phyloP scores from a whole-genome alignment of 805 yeast species.

The Starmerella etchellsii region DNA sequence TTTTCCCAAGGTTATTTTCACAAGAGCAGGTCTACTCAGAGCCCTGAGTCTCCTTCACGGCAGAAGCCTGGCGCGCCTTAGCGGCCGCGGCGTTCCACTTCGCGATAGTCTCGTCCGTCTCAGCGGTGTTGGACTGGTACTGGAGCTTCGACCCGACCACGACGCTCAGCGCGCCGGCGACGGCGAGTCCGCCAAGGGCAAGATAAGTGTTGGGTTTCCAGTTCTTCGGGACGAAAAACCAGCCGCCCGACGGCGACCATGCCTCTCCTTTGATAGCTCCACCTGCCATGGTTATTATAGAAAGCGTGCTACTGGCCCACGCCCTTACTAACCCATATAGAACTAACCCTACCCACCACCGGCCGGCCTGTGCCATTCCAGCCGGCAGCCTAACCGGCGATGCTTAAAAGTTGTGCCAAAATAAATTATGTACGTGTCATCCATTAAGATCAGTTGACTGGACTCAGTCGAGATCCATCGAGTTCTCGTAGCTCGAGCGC shows the following conservation, averaged over 20 bases:
- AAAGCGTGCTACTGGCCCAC: background rate
- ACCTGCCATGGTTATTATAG: conserved; percentile 18
- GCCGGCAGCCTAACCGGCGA: too few species aligned
- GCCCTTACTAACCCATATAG: background rate
- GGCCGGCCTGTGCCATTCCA: too few species aligned
- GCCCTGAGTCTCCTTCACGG: conserved; percentile 19
- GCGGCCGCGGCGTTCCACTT: conserved; percentile 40
- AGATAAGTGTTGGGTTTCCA: conserved; percentile 34
- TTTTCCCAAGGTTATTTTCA: too few species aligned
- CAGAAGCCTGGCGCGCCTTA: conserved; percentile 25
- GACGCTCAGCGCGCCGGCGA: conserved; percentile 27
- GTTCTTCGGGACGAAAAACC: conserved; percentile 43
- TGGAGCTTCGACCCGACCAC: conserved; percentile 30
- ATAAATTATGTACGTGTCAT: background rate
- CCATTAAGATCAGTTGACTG: background rate
- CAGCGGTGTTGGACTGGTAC: conserved; percentile 29
- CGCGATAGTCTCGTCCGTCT: conserved; percentile 31
- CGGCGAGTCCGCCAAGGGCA: conserved; percentile 32
- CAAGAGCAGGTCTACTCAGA: conserved; percentile 2
- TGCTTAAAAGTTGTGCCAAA: background rate
- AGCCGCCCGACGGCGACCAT: conserved; percentile 42
- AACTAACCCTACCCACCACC: too few species aligned
- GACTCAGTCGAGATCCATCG: conserved; percentile 5
- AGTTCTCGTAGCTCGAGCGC: background rate
- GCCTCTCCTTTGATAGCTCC: conserved; percentile 25